Evolutionary conservation across 306 rosid genomes (phyloP).

Genomic region (Leucaena leucocephala): DNA sequence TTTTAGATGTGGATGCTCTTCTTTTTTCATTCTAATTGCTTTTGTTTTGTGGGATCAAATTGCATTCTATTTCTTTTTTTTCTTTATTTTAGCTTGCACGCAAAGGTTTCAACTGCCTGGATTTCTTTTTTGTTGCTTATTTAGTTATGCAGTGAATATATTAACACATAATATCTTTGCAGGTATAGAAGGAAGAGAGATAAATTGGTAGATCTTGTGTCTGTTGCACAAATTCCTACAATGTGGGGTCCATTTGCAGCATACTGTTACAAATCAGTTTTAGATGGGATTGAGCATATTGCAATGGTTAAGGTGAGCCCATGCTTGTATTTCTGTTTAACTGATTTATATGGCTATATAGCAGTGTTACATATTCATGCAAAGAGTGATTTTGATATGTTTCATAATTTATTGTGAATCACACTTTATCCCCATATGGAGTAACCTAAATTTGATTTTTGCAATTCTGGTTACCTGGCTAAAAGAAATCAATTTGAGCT

Average conservation of each 20-base stretch:
- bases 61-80: constrained; percentile 22
- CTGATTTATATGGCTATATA: background rate
- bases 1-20: constrained; percentile 4
- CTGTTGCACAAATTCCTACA: constrained; percentile 82
- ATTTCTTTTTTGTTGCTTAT: constrained; percentile 24
- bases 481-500: background rate
- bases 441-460: background rate
- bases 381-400: background rate
- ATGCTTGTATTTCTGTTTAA: constrained; percentile 27
- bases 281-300: constrained; percentile 92
- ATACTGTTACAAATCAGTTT: constrained; percentile 73
- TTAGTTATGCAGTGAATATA: constrained; percentile 15
- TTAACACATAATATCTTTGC: constrained; percentile 41
- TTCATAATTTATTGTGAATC: background rate
- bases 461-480: background rate
- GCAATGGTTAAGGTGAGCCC: constrained; percentile 95
- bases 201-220: constrained; percentile 66
- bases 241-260: constrained; percentile 91
- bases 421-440: background rate
- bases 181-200: constrained; percentile 94
- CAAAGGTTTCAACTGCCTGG: constrained; percentile 8
- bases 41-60: background rate
- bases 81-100: constrained; percentile 22
- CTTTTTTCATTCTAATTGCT: background rate
- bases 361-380: background rate